Base-by-base conservation (phyloP, 176 grass and related monocot species). In the Pharus latifolius region DNA sequence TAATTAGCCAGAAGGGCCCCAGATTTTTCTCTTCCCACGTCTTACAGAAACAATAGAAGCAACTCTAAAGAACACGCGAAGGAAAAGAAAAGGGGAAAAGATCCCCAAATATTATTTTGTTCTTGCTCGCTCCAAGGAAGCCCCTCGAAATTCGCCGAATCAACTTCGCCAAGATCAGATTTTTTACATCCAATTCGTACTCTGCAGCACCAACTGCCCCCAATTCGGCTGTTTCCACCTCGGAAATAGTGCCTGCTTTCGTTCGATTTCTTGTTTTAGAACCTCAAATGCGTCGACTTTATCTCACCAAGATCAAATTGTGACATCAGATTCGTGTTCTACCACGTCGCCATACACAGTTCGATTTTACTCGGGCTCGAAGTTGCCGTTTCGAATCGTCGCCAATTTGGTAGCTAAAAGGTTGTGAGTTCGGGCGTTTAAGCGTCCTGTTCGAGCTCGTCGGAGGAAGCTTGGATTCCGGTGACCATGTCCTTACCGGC, bases 401-500 rank as follows among this genome's bases (percentile, higher is more conserved):
- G 25, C 32, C 23, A 12, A 41, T 77, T 64, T 33, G 37, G 33
- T 23, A 45, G 27, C 13, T 42, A 60, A 20, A 25, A 6, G 65
- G 80, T 6, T 44, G 27, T 18, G 62, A 75, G 70, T 42, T 77
- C 16, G 29, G 22, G 34, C 15, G 15, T 26, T 52, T 38, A 5
- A 38, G 35, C 35, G 4, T 38, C 35, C 6, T 4, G 8, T 38
- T 47, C 10, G 65, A 64, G 65, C 40, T 71, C 38, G 47, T 53
- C 53, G 23, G 75, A 34, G 50, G 44, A 58, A 34, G 66, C 75
- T 48, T 60, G 10, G 74, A 44, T 44, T 79, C 69, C 68, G 68
- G 74, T 31, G 50, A 30, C 64, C 80, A 96, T 96, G 85, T 80
- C 88, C 0, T 53, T 88, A 15, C 60, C 92, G 59, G 85, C 92